Conservation (phyloP, 352 stramenopile species). For the Phytopythium oedochilum region DNA sequence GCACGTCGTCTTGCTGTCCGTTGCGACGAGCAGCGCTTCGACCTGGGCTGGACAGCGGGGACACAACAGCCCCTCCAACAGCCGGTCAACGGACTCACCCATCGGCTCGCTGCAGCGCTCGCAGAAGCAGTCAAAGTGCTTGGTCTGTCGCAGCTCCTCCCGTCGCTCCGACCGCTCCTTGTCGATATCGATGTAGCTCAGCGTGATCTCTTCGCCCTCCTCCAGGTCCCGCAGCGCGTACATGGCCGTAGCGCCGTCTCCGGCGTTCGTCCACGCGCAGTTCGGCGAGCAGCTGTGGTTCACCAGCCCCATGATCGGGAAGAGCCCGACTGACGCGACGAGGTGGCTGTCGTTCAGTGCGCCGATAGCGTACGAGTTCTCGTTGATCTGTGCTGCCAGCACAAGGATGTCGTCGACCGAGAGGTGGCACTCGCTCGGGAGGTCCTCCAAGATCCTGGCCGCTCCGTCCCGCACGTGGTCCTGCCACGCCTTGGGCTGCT, state of each 20-base stretch:
- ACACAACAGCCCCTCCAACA: constrained; percentile 32
- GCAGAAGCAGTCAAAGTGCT: constrained; percentile 46
- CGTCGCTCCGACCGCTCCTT: constrained; percentile 26
- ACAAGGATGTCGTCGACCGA: constrained; percentile 38
- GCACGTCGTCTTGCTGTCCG: constrained; percentile 22
- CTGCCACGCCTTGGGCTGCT: constrained; percentile 20
- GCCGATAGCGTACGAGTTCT: constrained; percentile 46
- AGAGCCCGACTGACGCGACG: constrained; percentile 35
- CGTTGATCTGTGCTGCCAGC: constrained; percentile 43
- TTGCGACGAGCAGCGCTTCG: constrained; percentile 14
- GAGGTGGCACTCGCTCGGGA: constrained; percentile 29
- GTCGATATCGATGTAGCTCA: constrained; percentile 51
- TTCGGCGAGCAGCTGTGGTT: constrained; percentile 51
- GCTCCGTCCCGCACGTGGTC: constrained; percentile 27
- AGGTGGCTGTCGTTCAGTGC: constrained; percentile 30
- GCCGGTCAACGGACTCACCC: constrained; percentile 28
- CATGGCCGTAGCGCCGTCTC: constrained; percentile 27
- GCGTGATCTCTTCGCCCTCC: constrained; percentile 34
- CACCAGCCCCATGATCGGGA: constrained; percentile 34
- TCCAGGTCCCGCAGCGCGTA: constrained; percentile 29
- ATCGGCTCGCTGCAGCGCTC: constrained; percentile 28
- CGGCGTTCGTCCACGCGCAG: constrained; percentile 44
- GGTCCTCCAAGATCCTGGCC: constrained; percentile 22
- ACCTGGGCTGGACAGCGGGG: constrained; percentile 15
- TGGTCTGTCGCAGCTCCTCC: constrained; percentile 30